Base-by-base conservation (phyloP, 441 rosid species). In the Biscutella laevigata region DNA sequence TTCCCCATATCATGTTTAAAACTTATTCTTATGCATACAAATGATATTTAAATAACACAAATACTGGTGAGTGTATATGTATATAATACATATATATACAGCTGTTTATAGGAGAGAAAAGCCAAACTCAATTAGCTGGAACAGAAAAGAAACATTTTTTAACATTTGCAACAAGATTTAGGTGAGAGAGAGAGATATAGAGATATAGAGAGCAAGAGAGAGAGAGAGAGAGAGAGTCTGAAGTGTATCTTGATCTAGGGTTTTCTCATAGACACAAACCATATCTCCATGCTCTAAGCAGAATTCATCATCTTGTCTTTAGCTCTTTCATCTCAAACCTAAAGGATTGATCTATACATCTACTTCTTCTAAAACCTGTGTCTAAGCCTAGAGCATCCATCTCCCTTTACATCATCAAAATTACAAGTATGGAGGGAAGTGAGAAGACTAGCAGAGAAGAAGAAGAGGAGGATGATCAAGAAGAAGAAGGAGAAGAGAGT, bases 171-270 rank as follows among this genome's bases (percentile, higher is more conserved):
- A 17, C 64, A 68, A 68, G 71, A 59, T 64, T 76, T 66, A 72
- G 83, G 80, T 76, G 74, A 65, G 58, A 71, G 61, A 59, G 42
- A 69, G 76, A 63, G 32, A 59, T 51, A 36, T 50, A 37, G 44
- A 57, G 59, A 43, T 26, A 26, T 26, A 26, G 7, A 26, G 4
- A 0, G n/a, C n/a, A n/a, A 57, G 37, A 67, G 74, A 57, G 46
- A 54, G 53, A 36, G 50, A 37, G 37, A 57, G 60, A 52, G 41
- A 66, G 62, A 48, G 48, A 62, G 56, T 42, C 57, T 66, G 71
- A 57, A 74, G 75, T 64, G 41, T 70, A 74, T 71, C 73, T 71
- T 81, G 86, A 75, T 82, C 86, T 84, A 84, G 94, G 92, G 88
- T 79, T 84, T 80, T n/a, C 67, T 62, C 70, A 62, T 52, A 24